These are phyloP conservation scores for Scutellaria barbata DNA, from an alignment of 257 asterid species.

Conservation along the genomic window DNA sequence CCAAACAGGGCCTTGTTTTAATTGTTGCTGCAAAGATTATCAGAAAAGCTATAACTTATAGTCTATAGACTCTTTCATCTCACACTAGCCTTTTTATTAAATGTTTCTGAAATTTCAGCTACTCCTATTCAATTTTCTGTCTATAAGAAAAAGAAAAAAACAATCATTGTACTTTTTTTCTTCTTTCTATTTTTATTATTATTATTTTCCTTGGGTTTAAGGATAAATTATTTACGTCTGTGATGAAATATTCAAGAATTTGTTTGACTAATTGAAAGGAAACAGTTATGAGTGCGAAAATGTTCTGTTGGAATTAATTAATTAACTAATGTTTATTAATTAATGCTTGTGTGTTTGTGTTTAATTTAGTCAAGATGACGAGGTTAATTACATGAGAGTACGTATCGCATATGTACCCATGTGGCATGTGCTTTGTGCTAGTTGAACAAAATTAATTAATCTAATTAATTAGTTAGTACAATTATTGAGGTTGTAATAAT, in stretches of 20 bases:
- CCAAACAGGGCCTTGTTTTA: constrained; percentile 15
- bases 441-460: background rate
- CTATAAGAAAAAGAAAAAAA: background rate
- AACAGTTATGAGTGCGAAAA: too few relatives aligned
- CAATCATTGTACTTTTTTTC: constrained; percentile 29
- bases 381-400: constrained; percentile 27
- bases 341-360: background rate
- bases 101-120: constrained; percentile 25
- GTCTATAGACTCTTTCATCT: constrained; percentile 31
- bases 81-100: constrained; percentile 36
- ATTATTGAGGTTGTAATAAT: constrained; percentile 19
- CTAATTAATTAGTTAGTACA: constrained; percentile 2
- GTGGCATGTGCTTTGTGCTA: constrained; percentile 36
- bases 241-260: too few relatives aligned
- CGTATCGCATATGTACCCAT: constrained; percentile 31
- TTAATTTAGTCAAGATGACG: constrained; percentile 16
- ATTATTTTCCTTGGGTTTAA: background rate
- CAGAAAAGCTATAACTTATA: constrained; percentile 16
- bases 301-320: background rate
- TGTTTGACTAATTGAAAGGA: too few relatives aligned
- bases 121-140: constrained; percentile 19
- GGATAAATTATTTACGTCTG: too few relatives aligned
- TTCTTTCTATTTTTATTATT: background rate
- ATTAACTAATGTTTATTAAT: constrained; percentile 27
- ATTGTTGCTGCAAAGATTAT: constrained; percentile 25